A percentile compares a stretch with the other conserved stretches of the same genome.
phyloP scores from a whole-genome alignment of 345 rosid species.

The Salix brachista region DNA sequence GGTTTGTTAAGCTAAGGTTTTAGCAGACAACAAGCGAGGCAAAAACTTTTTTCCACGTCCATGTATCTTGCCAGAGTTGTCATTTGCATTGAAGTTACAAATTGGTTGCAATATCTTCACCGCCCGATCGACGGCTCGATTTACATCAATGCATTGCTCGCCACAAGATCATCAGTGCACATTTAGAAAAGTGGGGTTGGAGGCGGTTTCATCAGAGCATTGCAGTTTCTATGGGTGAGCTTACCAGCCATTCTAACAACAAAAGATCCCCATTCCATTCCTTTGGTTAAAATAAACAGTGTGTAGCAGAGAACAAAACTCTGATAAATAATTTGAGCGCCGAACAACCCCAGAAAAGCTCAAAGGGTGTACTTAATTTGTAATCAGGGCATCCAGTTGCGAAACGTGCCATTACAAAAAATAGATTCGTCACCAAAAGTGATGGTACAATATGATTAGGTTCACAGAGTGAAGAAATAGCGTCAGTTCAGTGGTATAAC shows the following conservation, averaged over 20 bases:
- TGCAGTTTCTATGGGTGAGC: too few relatives aligned
- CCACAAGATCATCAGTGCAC: neutral
- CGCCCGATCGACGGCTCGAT: neutral
- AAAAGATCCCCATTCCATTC: neutral
- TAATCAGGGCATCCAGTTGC: neutral
- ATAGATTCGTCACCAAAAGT: neutral
- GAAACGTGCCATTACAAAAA: neutral
- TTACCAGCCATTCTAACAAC: neutral
- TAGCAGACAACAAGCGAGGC: neutral
- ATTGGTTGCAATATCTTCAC: neutral
- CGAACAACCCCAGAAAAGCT: neutral
- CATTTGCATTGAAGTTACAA: neutral
- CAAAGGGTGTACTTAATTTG: neutral
- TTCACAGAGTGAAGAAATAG: constrained; percentile 2
- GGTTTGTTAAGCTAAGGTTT: neutral
- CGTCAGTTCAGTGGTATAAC: neutral
- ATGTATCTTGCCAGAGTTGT: neutral
- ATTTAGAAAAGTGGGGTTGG: too few relatives aligned
- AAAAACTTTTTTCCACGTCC: too few relatives aligned
- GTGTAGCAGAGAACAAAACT: constrained; percentile 12
- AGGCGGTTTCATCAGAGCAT: too few relatives aligned
- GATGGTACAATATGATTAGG: constrained; percentile 4
- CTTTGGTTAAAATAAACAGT: neutral
- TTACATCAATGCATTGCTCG: neutral
- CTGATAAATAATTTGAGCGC: neutral